Evolutionary conservation across 2,329 filamentous ascomycete species (phyloP), one percentile per base, ranked within the genome.

Genomic region (Pseudonectria buxi): DNA sequence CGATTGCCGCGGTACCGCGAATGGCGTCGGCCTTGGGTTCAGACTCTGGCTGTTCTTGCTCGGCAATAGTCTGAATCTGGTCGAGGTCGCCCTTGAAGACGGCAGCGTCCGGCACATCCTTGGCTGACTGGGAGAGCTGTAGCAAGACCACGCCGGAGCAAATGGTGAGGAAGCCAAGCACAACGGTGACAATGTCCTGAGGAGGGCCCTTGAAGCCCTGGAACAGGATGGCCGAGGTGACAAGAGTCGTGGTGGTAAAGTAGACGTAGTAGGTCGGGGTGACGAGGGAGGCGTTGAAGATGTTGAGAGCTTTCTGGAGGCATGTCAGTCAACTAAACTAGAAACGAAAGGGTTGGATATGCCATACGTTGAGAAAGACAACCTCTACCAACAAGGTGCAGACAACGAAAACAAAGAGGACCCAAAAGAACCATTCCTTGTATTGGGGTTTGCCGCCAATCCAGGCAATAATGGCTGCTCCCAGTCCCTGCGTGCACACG

Each of bases 191-290:
- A 38, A 98, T 96, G 16, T 84, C 77, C 6, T 78, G 73, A 0
- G 76, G 72, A 0, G 86, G 86, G 25, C 90, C 92, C 56, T 94
- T 90, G 73, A 98, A 95, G 7, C 92, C 92, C 44, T 80, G 82
- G 63, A 96, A 96, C 3, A 98, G 69, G 30, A 98, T 81, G 4
- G 89, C 85, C 0, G 90, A 95, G 6, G 89, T 94, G 49, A 96
- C 77, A 47, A 98, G 95, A 14, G 92, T 96, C 5, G 88, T 84
- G 50, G 83, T 94, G 26, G 92, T 98, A 59, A 98, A 98, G 68
- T 94, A 90, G 47, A 98, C 92, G 60, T 98, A 98, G 65, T 98
- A 98, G 3, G 92, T 98, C 1, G 92, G 92, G 0, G 92, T 98
- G 40, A 98, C 92, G 46, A 98, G 75, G 7, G 92, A 90, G 26